Evolutionary conservation across 345 rosid genomes (phyloP).

Genomic region (Rubroshorea leprosula): DNA sequence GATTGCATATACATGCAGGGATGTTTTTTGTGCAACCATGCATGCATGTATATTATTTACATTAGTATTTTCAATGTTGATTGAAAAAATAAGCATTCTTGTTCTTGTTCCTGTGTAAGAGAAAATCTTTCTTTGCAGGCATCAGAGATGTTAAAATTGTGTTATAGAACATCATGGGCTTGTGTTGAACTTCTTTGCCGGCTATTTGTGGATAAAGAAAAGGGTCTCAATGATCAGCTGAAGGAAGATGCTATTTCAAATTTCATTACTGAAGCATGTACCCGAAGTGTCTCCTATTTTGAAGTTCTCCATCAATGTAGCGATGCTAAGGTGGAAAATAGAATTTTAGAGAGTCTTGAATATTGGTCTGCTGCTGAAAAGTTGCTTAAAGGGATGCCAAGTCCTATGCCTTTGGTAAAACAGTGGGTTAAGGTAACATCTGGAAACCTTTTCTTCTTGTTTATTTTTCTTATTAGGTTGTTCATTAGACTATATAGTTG

Average conservation of each 20-base stretch:
- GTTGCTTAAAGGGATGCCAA: constrained; percentile 41
- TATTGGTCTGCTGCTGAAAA: constrained; percentile 61
- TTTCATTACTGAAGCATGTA: constrained; percentile 52
- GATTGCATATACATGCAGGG: background rate
- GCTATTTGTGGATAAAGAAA: constrained; percentile 30
- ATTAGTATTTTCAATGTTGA: no score
- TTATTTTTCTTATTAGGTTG: background rate
- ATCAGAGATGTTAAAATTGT: constrained; percentile 60
- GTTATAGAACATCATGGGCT: constrained; percentile 74
- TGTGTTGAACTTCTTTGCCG: constrained; percentile 45
- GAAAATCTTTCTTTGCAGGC: constrained; percentile 45
- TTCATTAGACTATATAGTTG: constrained; percentile 1
- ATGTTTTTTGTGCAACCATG: background rate
- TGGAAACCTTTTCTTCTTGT: constrained; percentile 11
- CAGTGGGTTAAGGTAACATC: constrained; percentile 87
- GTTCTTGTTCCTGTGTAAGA: constrained; percentile 6
- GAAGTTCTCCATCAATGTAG: constrained; percentile 66
- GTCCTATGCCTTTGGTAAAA: constrained; percentile 66
- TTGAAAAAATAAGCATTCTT: background rate
- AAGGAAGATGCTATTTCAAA: constrained; percentile 49
- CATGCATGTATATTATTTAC: no score
- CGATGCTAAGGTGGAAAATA: constrained; percentile 31
- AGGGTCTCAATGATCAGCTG: constrained; percentile 26
- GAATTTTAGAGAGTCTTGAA: constrained; percentile 43
- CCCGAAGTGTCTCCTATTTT: constrained; percentile 57